These are phyloP conservation scores for Camillea tinctor DNA, from an alignment of 2,329 filamentous ascomycete genomes.

Conservation along the genomic window DNA sequence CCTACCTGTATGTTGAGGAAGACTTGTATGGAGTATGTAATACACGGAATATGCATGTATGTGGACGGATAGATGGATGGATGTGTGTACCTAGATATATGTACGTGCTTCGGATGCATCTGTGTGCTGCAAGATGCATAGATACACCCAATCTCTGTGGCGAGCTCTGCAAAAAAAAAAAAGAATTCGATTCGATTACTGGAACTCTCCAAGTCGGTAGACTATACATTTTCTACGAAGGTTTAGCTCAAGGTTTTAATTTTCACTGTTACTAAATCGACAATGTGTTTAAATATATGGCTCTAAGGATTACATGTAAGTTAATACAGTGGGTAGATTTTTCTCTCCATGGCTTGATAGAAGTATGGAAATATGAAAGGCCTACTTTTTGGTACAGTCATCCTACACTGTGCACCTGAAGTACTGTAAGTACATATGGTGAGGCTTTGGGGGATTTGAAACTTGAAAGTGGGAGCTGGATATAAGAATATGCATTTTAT, in stretches of 20 bases:
- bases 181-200: background rate
- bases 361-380: too few species aligned
- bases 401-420: background rate
- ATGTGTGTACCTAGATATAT: background rate
- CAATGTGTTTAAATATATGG: too few species aligned
- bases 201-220: background rate
- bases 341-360: too few species aligned
- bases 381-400: too few species aligned
- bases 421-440: background rate
- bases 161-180: background rate
- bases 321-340: too few species aligned
- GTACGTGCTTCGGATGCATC: background rate
- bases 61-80: slow-evolving; percentile 3
- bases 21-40: background rate
- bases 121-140: slow-evolving; percentile 1
- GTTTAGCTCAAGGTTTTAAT: too few species aligned
- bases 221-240: too few species aligned
- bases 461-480: slow-evolving; percentile 6
- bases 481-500: background rate
- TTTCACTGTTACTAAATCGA: too few species aligned
- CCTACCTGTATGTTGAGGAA: background rate
- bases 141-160: background rate
- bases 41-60: background rate
- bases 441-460: too few species aligned
- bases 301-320: too few species aligned